Base-by-base conservation (phyloP, 78 protist species). In the Pigoraptor vietnamica region DNA sequence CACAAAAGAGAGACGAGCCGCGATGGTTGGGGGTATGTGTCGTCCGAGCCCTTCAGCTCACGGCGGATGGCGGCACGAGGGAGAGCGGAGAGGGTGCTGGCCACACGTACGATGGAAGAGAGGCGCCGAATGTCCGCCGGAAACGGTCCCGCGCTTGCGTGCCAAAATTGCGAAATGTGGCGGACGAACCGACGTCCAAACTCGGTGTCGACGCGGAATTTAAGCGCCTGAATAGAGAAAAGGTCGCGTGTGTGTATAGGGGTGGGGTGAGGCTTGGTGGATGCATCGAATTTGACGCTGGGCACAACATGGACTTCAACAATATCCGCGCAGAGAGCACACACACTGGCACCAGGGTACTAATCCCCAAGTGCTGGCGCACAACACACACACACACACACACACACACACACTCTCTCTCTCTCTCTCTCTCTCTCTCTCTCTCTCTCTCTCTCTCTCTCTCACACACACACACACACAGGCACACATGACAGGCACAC, bases 161-260 rank as follows among this genome's bases (percentile, higher is more conserved):
- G 14, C 67, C 67, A 48, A 48, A 48, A 48, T 48, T 48, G 67
- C 29, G 29, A 6, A 48, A 48, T 48, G 67, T 48, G 67, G 67
- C 67, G 67, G 29, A 48, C 29, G 14, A 48, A 48, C 6, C 67
- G 67, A 14, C 67, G 67, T 14, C 29, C 67, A 48, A 48, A 48
- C 67, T 48, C 67, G 14, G 29, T 14, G 14, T 48, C 67, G 67
- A 48, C 67, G 29, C 67, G 67, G 14, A 48, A 48, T 48, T 48
- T 48, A 14, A 48, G 67, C 29, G 67, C 67, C 67, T 48, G 67
- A 48, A 48, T 48, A 21, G 29, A 48, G 6, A 48, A 48, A 14
- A 48, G 67, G 67, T 48, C 14, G 67, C 14, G 67, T 21, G 67
- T 48, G 97, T 97, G 93, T 98, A 98, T 86, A 98, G 92, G 32